Conservation (phyloP, 2,329 filamentous ascomycete species). For the Coniochaeta ligniaria region DNA sequence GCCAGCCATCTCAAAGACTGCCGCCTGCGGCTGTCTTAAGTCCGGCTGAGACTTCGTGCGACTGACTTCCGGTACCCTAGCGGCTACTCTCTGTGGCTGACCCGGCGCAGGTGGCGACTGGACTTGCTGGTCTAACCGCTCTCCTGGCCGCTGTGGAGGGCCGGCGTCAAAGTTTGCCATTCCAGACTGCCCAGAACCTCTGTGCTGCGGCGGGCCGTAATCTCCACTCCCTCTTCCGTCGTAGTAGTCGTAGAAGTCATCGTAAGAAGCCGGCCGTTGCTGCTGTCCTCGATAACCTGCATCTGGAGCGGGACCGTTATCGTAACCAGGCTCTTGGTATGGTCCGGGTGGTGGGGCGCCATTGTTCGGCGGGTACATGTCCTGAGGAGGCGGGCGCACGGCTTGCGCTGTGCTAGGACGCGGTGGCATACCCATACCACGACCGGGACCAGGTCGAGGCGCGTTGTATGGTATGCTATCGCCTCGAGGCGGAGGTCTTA, state of each 20-base stretch:
- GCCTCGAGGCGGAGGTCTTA: constrained; percentile 24
- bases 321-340: constrained; percentile 21
- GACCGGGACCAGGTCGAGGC: constrained; percentile 24
- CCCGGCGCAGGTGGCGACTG: not conserved
- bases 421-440: constrained; percentile 31
- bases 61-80: constrained; percentile 44
- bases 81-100: constrained; percentile 36
- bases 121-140: not conserved
- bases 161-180: constrained; percentile 37
- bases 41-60: constrained; percentile 63
- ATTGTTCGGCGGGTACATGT: constrained; percentile 40
- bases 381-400: constrained; percentile 44
- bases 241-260: constrained; percentile 51
- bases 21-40: constrained; percentile 55
- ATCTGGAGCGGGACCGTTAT: constrained; percentile 20
- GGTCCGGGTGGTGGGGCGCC: constrained; percentile 27
- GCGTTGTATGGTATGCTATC: constrained; percentile 41
- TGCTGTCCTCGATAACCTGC: constrained; percentile 28
- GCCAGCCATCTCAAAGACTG: constrained; percentile 66
- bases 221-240: constrained; percentile 14
- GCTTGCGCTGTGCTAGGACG: constrained; percentile 49
- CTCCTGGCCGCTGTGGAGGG: constrained; percentile 15
- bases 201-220: constrained; percentile 20
- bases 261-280: constrained; percentile 28
- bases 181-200: constrained; percentile 15